Percentiles rank a stretch among this genome's conserved stretches.
phyloP scores from a whole-genome alignment of 2,329 filamentous ascomycete species.

The Talaromyces sp. region DNA sequence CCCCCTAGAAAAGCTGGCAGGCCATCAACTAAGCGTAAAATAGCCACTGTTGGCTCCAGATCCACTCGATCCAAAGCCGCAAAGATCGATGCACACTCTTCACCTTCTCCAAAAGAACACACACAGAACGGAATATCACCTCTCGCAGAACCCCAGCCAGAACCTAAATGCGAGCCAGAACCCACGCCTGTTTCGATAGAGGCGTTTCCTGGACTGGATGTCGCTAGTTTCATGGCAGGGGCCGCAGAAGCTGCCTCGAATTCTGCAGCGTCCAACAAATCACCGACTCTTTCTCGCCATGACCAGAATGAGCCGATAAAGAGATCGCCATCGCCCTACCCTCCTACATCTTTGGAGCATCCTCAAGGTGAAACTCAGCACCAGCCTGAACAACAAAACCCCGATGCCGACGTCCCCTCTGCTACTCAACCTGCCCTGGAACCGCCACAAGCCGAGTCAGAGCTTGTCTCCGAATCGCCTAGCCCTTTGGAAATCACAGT shows the following conservation, averaged over 20 bases:
- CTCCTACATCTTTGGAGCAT: neutral
- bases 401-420: neutral
- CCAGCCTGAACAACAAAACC: neutral
- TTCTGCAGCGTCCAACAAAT: neutral
- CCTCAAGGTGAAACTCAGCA: neutral
- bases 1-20: neutral
- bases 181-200: neutral
- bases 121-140: neutral
- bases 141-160: neutral
- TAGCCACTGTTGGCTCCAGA: neutral
- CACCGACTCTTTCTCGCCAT: neutral
- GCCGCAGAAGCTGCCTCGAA: neutral
- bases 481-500: conserved; percentile 19
- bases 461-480: neutral
- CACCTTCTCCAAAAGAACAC: neutral
- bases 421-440: neutral
- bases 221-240: neutral
- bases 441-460: conserved; percentile 10
- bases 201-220: neutral
- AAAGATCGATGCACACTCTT: neutral
- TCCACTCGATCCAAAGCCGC: neutral
- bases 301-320: neutral
- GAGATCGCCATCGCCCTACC: neutral
- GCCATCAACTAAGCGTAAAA: neutral
- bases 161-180: neutral